phyloP scores from a whole-genome alignment of 345 rosid species.

The Pugionium cornutum region DNA sequence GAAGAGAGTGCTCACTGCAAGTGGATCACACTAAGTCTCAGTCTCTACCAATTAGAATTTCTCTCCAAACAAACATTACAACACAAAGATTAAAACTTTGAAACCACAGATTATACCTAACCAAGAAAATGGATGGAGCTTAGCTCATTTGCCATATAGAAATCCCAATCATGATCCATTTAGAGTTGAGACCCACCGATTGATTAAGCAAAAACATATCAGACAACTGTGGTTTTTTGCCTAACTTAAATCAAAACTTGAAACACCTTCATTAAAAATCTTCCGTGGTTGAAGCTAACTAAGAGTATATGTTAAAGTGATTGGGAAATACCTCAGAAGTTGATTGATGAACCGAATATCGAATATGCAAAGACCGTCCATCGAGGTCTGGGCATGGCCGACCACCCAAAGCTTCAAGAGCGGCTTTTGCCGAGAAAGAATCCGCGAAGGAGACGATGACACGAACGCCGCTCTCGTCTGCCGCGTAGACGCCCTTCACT shows the following conservation, averaged over 20 bases:
- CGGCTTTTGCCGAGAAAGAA: constrained; percentile 57
- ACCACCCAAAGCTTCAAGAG: constrained; percentile 53
- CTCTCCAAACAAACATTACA: constrained; percentile 1
- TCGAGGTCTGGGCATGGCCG: constrained; percentile 64
- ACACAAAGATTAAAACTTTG: constrained; percentile 29
- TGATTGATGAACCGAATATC: constrained; percentile 61
- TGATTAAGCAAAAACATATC: no score
- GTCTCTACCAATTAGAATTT: constrained; percentile 11
- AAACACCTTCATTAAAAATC: no score
- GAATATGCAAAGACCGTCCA: constrained; percentile 72
- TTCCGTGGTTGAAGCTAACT: no score
- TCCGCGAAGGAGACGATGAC: constrained; percentile 65
- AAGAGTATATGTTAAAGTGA: background rate
- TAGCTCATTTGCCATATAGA: no score
- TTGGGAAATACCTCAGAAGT: constrained; percentile 46
- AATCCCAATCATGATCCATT: no score
- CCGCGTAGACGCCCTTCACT: constrained; percentile 68
- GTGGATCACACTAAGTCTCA: constrained; percentile 6
- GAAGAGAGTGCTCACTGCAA: no score
- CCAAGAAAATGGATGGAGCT: background rate
- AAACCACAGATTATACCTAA: background rate
- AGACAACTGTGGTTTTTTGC: no score
- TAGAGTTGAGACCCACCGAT: background rate
- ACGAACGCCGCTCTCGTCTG: constrained; percentile 89
- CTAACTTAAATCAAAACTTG: no score